These are phyloP conservation scores for Rhodotorula sp. DNA, from an alignment of 1,284 basidiomycete genomes.

Conservation along the genomic window DNA sequence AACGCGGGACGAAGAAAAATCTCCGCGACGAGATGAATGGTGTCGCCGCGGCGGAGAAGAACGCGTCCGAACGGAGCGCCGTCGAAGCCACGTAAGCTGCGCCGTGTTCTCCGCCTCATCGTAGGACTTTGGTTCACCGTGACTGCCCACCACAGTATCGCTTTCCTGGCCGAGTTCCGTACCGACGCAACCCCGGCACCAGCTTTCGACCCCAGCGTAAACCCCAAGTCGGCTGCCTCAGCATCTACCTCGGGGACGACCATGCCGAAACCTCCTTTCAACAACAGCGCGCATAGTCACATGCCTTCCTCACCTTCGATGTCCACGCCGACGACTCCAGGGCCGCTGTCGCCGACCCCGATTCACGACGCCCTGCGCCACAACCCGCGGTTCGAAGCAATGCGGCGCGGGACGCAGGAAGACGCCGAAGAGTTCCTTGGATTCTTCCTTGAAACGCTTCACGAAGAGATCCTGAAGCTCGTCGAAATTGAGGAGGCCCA, in stretches of 20 bases:
- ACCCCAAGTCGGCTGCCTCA: conserved; percentile 4
- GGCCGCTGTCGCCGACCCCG: conserved; percentile 19
- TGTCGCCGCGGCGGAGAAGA: conserved; percentile 59
- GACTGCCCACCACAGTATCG: conserved; percentile 51
- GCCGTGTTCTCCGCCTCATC: too few relatives aligned
- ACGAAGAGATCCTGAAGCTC: conserved; percentile 81
- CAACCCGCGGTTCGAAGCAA: conserved; percentile 89
- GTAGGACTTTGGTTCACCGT: background rate
- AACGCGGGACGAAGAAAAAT: conserved; percentile 55
- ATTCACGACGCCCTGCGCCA: conserved; percentile 83
- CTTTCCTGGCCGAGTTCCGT: conserved; percentile 76
- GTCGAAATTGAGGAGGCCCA: conserved; percentile 60
- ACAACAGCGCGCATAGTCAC: conserved; percentile 3
- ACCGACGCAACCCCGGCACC: conserved; percentile 16
- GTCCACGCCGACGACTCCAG: background rate
- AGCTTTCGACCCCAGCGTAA: conserved; percentile 16
- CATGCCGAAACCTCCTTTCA: background rate
- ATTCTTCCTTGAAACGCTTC: conserved; percentile 90
- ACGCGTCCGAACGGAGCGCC: conserved; percentile 59
- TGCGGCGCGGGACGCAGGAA: conserved; percentile 94
- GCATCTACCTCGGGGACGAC: background rate
- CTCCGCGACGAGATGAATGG: conserved; percentile 47
- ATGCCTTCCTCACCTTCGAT: background rate
- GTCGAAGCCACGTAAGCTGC: conserved; percentile 67
- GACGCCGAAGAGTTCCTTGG: conserved; percentile 99